Conservation (phyloP, 1,284 basidiomycete genomes). For the Boletus sp. region DNA sequence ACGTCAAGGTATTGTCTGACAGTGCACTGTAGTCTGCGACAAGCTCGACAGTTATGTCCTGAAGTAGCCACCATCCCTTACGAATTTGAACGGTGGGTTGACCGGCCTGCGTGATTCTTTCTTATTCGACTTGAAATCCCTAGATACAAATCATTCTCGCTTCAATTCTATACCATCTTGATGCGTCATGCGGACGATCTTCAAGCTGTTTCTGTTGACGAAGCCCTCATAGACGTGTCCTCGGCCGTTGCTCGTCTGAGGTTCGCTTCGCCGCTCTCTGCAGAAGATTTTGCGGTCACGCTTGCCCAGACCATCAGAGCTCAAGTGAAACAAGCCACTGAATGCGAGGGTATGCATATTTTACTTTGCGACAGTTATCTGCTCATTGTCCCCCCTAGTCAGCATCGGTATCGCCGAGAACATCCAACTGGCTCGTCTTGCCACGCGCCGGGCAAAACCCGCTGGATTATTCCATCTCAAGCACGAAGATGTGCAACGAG, state of each 20-base stretch:
- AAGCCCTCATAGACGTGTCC: conserved; percentile 90
- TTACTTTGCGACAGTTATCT: not conserved
- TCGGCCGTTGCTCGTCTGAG: conserved; percentile 52
- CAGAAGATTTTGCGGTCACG: conserved; percentile 57
- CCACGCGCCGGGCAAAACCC: conserved; percentile 89
- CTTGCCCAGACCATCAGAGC: conserved; percentile 80
- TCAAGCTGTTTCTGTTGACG: conserved; percentile 94
- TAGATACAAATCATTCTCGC: conserved; percentile 78
- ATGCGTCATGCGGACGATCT: conserved; percentile 88
- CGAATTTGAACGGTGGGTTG: conserved; percentile 70
- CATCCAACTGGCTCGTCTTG: conserved; percentile 88
- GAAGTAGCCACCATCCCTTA: conserved; percentile 82
- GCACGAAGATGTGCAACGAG: conserved; percentile 47
- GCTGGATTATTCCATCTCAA: conserved; percentile 77
- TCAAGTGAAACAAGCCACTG: conserved; percentile 72
- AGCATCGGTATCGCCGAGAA: conserved; percentile 92
- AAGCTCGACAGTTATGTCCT: conserved; percentile 78
- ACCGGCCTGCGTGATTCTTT: not conserved
- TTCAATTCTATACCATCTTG: conserved; percentile 89
- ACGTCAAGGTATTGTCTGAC: not conserved
- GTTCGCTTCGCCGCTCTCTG: conserved; percentile 28
- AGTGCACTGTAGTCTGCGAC: conserved; percentile 60
- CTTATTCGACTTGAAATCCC: conserved; percentile 11
- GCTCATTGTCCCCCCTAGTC: conserved; percentile 43
- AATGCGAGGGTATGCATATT: conserved; percentile 68